A percentile compares a stretch with the other conserved stretches of the same genome.
Evolutionary conservation across 2,329 filamentous ascomycete species (phyloP).

Genomic region (Penicillium sp.): DNA sequence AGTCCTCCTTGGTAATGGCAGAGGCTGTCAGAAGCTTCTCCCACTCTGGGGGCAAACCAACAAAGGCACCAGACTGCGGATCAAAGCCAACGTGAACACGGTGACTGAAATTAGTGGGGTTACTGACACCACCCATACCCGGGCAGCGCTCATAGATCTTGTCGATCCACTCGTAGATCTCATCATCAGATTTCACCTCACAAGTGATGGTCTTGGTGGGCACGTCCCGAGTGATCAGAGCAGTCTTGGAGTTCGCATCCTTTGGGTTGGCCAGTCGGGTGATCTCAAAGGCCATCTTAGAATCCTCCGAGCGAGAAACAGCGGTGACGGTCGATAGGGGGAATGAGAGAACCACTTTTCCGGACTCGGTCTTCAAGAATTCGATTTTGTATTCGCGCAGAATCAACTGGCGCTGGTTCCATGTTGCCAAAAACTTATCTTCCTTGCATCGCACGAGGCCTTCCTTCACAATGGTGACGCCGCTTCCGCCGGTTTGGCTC

Average conservation of each 20-base stretch:
- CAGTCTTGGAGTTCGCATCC: constrained; percentile 64
- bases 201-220: constrained; percentile 83
- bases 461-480: constrained; percentile 72
- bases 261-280: constrained; percentile 65
- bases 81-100: constrained; percentile 98
- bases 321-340: constrained; percentile 84
- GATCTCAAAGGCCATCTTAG: constrained; percentile 91
- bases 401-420: constrained; percentile 88
- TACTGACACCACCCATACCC: constrained; percentile 96
- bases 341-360: constrained; percentile 84
- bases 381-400: constrained; percentile 90
- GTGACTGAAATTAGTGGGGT: constrained; percentile 97
- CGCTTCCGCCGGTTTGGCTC: constrained; percentile 62
- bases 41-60: constrained; percentile 93
- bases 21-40: constrained; percentile 94
- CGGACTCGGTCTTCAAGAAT: constrained; percentile 87
- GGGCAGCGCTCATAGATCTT: constrained; percentile 96
- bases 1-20: constrained; percentile 97
- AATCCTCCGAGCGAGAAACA: constrained; percentile 86
- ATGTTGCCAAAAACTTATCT: constrained; percentile 74
- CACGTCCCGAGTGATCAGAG: constrained; percentile 76
- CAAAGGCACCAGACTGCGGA: constrained; percentile 90
- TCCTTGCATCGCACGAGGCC: constrained; percentile 67
- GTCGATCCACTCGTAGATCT: constrained; percentile 98
- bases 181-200: constrained; percentile 91